These are phyloP conservation scores for Capronia epimyces DNA, from an alignment of 2,329 filamentous ascomycete genomes.

Conservation along the genomic window DNA sequence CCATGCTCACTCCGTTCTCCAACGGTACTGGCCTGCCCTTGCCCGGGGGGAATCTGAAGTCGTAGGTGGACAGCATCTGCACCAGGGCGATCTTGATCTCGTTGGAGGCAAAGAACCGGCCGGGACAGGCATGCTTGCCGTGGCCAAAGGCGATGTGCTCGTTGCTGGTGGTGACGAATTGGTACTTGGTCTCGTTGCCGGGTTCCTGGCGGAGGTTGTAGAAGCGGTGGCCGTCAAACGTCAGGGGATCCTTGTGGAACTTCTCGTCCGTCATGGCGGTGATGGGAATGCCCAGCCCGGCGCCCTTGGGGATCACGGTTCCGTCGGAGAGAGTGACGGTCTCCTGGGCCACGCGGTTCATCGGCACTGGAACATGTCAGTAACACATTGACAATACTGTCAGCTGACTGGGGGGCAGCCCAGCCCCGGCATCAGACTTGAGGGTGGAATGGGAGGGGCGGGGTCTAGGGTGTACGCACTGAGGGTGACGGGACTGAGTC, in stretches of 20 bases:
- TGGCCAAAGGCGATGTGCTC: constrained; percentile 37
- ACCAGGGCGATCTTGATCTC: constrained; percentile 33
- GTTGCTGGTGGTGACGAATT: constrained; percentile 32
- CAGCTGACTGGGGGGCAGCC: not conserved
- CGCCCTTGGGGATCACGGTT: not conserved
- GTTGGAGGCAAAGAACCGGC: constrained; percentile 33
- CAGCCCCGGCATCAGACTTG: not conserved
- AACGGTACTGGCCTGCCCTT: too few species aligned
- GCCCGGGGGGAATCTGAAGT: constrained; percentile 10
- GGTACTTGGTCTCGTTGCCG: constrained; percentile 32
- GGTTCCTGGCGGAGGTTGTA: constrained; percentile 32
- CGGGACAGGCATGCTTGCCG: constrained; percentile 35
- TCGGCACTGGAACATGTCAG: constrained; percentile 20
- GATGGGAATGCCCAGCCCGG: not conserved
- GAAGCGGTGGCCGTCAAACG: constrained; percentile 33
- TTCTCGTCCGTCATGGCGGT: constrained; percentile 13
- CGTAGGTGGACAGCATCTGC: constrained; percentile 30
- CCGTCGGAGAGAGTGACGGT: not conserved
- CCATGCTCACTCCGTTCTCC: too few species aligned
- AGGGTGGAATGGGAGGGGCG: not conserved
- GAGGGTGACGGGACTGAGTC: constrained; percentile 1
- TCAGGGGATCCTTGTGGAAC: constrained; percentile 4
- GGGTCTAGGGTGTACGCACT: constrained; percentile 1
- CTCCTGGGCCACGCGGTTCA: not conserved
- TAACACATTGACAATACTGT: constrained; percentile 7